Evolutionary conservation across 768 basidiomycete species (phyloP), one percentile per base, ranked within the genome.

Genomic region (Leccinum sublutescens): DNA sequence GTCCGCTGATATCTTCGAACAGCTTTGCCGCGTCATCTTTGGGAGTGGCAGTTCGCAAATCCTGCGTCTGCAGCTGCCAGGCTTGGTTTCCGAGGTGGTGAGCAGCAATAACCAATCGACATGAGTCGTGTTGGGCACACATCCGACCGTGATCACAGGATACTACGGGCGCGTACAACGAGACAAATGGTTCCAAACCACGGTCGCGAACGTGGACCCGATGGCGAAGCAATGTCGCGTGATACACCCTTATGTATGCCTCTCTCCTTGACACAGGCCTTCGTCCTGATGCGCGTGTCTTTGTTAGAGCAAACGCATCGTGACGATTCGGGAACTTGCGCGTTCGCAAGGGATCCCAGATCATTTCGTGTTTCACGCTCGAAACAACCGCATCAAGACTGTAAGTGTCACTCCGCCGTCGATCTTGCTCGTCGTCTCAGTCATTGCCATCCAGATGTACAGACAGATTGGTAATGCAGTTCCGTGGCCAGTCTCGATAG

Each of bases 311-410:
- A 80, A 80, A 63, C 81, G 91, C 9, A 84, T 91, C 63, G 74
- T 91, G 6, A 87, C 87, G 0, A 85, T 92, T 23, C 81, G 91
- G 5, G 91, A 93, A 68, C 76, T 89, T 14, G 91, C 90, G 8
- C 77, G 91, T 45, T 87, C 88, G 0, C 91, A 93, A 75, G 91
- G 91, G 0, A 90, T 93, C 68, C 87, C 90, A 0, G 91, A 93
- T 62, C 74, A 79, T 65, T 91, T 90, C 58, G 72, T 81, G 0
- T 92, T 93, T 61, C 66, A 80, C 56, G 75, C 87, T 0, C 62
- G 77, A 7, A 73, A 78, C 14, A 66, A 82, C 43, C 82, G 79
- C 47, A 79, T 91, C 14, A 77, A 82, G 31, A 89, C 85, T 2
- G 89, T 90, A 59, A 60, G 86, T 75, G n/a, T 31, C 9, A 11